phyloP scores from a whole-genome alignment of 768 basidiomycete species.

The Paxillus involutus region DNA sequence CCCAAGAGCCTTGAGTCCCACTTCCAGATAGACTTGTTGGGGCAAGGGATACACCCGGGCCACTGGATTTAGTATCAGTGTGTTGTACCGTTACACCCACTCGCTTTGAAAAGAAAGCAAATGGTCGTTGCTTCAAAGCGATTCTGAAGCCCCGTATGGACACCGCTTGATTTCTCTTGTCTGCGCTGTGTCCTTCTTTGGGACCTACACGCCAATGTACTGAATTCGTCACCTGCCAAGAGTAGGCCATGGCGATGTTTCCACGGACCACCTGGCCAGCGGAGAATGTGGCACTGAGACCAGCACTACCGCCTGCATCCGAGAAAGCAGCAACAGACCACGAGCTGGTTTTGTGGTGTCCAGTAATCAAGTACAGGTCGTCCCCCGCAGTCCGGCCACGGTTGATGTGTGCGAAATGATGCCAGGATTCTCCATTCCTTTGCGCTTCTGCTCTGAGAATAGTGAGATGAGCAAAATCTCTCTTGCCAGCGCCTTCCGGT shows the following conservation, averaged over 20 bases:
- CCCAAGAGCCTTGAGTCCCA: too few relatives aligned
- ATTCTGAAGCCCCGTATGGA: constrained; percentile 33
- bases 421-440: constrained; percentile 30
- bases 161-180: constrained; percentile 24
- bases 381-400: constrained; percentile 21
- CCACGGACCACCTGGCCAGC: constrained; percentile 4
- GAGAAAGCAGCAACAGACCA: constrained; percentile 30
- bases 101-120: constrained; percentile 13
- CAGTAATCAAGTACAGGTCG: constrained; percentile 35
- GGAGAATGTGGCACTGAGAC: constrained; percentile 16
- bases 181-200: constrained; percentile 1
- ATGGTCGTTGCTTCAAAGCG: constrained; percentile 14
- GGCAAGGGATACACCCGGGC: too few relatives aligned
- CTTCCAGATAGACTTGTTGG: too few relatives aligned
- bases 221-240: constrained; percentile 13
- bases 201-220: constrained; percentile 22
- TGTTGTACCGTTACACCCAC: neutral
- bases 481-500: constrained; percentile 31
- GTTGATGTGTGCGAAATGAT: constrained; percentile 24
- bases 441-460: constrained; percentile 27
- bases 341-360: constrained; percentile 22
- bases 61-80: too few relatives aligned
- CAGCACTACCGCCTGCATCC: constrained; percentile 1
- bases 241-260: constrained; percentile 7
- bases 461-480: constrained; percentile 23